Evolutionary conservation across 306 rosid genomes (phyloP), one percentile per base, ranked within the genome.

Genomic region (Aeschynomene evenia): DNA sequence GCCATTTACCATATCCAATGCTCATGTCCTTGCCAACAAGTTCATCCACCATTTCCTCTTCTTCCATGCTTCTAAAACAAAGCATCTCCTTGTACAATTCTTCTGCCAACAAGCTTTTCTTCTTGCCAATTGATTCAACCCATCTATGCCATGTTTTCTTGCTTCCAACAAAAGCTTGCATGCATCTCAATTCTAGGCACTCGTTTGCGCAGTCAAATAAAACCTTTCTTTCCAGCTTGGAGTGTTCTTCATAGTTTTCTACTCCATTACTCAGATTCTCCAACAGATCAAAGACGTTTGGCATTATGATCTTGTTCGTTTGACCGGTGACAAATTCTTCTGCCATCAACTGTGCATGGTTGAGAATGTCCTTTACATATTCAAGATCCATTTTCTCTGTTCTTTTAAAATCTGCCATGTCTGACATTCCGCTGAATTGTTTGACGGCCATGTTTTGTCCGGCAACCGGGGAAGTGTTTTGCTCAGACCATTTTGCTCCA

Each of bases 11-110:
- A 15, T 6, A n/a, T 48, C 43, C 56, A 14, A 79, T 83, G 76
- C 85, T 87, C 93, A 89, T 89, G 68, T 89, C 96, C 70, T 73
- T 89, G 50, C 71, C 68, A 13, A 89, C 87, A 60, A 89, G 83
- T 39, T 85, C 89, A 71, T 91, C 97, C 51, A 83, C 85, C 86
- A 79, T 71, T 63, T 26, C 61, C 53, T 77, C 95, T 54, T 59
- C 85, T 57, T 58, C 85, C 85, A 76, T 79, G 70, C 63, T 56
- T 78, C 74, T 88, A 82, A 85, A 79, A 21, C 77, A 70, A 45
- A 40, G 36, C 9, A 91, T 81, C 71, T 86, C 92, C 59, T 48
- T 72, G 51, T 70, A 72, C 73, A 88, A 11, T 9, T 86, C 89
- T 75, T 86, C 89, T 23, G 71, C 86, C 71, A 83, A 65, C 63